A percentile compares a stretch with the other conserved stretches of the same genome.
Conservation (phyloP, 768 basidiomycete species). For the Podaxis sp. region DNA sequence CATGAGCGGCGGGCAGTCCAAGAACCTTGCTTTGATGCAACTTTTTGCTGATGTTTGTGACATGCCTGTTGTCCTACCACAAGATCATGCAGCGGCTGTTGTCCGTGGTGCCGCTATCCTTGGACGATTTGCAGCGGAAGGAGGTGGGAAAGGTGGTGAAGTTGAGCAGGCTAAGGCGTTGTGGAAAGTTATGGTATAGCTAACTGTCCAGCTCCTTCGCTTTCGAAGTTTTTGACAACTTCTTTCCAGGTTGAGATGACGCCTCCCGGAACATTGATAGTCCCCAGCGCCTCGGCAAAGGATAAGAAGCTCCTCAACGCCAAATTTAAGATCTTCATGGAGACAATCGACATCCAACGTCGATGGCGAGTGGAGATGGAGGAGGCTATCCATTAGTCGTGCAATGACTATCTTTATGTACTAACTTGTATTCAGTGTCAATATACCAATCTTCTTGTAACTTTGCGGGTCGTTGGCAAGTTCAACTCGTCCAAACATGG, state of each 20-base stretch:
- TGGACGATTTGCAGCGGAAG: constrained; percentile 76
- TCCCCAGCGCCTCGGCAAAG: constrained; percentile 52
- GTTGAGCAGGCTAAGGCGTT: constrained; percentile 53
- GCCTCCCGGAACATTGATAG: constrained; percentile 67
- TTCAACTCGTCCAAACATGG: not conserved
- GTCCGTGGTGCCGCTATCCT: constrained; percentile 94
- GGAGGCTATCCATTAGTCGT: constrained; percentile 30
- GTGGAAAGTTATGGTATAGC: constrained; percentile 88
- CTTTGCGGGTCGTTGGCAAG: not conserved
- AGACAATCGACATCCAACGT: constrained; percentile 84
- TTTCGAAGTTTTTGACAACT: not conserved
- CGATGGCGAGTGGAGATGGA: constrained; percentile 82
- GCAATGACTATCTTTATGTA: not conserved
- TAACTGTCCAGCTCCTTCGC: not conserved
- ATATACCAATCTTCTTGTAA: not conserved
- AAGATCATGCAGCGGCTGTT: constrained; percentile 73
- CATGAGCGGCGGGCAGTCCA: constrained; percentile 92
- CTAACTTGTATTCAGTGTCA: not conserved
- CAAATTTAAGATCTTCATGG: constrained; percentile 92
- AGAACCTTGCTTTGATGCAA: constrained; percentile 84
- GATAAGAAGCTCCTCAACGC: constrained; percentile 79
- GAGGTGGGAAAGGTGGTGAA: constrained; percentile 24
- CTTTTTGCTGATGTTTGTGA: constrained; percentile 83
- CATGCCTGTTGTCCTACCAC: constrained; percentile 80
- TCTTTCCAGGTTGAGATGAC: constrained; percentile 85